Evolutionary conservation across 108 stramenopile species (phyloP).

Genomic region (Aurantiochytrium sp.): DNA sequence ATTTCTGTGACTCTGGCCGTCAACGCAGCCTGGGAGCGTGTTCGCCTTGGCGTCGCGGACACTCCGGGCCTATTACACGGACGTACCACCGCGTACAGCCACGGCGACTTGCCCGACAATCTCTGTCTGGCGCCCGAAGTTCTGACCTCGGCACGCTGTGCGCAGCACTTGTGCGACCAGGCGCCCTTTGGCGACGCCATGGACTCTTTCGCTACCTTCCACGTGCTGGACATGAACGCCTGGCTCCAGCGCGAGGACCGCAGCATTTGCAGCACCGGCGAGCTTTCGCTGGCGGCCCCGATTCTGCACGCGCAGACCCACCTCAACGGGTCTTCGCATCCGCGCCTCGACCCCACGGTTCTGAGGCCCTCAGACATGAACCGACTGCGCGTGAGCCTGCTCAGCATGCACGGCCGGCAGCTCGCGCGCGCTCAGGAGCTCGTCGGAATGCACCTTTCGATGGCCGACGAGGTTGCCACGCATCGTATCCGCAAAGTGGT

Average conservation of each 20-base stretch:
- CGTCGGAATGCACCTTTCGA: not conserved
- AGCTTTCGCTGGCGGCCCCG: not conserved
- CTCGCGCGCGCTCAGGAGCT: not conserved
- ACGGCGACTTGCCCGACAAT: not conserved
- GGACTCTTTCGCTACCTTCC: constrained; percentile 14
- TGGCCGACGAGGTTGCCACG: not conserved
- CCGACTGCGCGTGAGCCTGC: not conserved
- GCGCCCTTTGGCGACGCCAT: not conserved
- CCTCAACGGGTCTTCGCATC: not conserved
- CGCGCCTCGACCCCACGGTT: not conserved
- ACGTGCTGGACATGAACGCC: constrained; percentile 5
- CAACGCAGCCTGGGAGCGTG: not conserved
- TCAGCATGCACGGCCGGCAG: not conserved
- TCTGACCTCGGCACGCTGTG: not conserved
- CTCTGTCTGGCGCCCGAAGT: not conserved
- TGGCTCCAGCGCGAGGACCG: not conserved
- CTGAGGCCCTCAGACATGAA: not conserved
- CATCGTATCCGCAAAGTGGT: not conserved
- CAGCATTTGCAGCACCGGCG: not conserved
- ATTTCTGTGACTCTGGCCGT: not conserved
- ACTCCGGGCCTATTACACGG: not conserved
- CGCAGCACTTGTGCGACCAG: not conserved
- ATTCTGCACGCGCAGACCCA: not conserved
- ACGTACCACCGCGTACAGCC: not conserved
- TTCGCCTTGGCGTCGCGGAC: not conserved